Base-by-base conservation (phyloP, 495 filamentous ascomycete species). In the Penicillium macrosclerotiorum region DNA sequence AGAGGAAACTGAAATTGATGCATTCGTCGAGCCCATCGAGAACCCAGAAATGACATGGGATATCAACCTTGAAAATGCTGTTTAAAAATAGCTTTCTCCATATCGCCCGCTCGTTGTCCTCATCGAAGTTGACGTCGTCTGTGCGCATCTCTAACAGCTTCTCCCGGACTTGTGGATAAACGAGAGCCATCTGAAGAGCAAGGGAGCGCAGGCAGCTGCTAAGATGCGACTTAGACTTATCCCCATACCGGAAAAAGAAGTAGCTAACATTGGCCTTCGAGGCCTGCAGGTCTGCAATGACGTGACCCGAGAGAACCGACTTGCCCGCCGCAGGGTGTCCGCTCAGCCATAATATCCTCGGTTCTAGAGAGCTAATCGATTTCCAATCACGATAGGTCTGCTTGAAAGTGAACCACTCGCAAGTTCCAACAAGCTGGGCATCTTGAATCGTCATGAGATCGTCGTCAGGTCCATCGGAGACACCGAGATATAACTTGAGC, bases 21-120 rank as follows among this genome's bases (percentile, higher is more conserved):
- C 56, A 69, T 45, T 75, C 70, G 47, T 73, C 71, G 6, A 75
- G 34, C 2, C 53, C 71, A 52, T 75, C 71, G 37, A 75, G 63
- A 9, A 75, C 54, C 71, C 68, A 73, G 39, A 63, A 71, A 27
- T 67, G 65, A 8, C 29, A 25, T 24, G 44, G 11, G 11, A 55
- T 35, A 16, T 31, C 18, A 11, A 37, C 9, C 26, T 57, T 38
- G 27, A 64, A 67, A 22, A 73, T 51, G 3, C 48, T 44, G n/a
- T 37, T 39, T n/a, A 54, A 1, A 45, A 73, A 74, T 1, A 74
- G 19, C 22, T 62, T 71, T 25, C 62, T 51, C 72, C 72, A 75
- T 5, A 75, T 55, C 4, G 39, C 45, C 1, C 52, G 45, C 23
- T 57, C 56, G 40, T 68, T 47, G 30, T 45, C 47, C 18, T 39